Evolutionary conservation across 306 rosid genomes (phyloP), one percentile per base, ranked within the genome.

Genomic region (Chamaecrista fasciculata): DNA sequence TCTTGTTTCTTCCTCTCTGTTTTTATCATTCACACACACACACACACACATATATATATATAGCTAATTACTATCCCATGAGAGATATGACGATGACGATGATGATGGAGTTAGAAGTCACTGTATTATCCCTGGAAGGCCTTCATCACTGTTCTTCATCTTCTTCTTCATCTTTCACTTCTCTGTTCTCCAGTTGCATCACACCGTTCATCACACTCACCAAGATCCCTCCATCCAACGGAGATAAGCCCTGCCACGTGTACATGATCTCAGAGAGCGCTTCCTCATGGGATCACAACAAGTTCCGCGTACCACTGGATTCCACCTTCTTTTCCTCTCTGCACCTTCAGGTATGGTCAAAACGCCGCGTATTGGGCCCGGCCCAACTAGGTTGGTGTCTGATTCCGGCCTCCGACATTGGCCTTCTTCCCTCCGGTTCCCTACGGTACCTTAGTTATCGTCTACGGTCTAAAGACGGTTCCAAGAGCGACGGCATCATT

Each of bases 31-130:
- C n/a, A n/a, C n/a, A n/a, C n/a, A n/a, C n/a, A n/a, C n/a, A n/a
- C n/a, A n/a, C n/a, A n/a, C n/a, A n/a, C n/a, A n/a, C n/a, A n/a
- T n/a, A n/a, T n/a, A 28, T 28, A 1, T 34, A 34, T 4, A 9
- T 34, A 34, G 4, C 40, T 34, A 39, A 1, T 39, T 39, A 8
- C 44, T 8, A 39, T 8, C 12, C 14, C 44, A 39, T 8, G 1
- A 39, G 3, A 55, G 61, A 55, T 3, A 55, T 55, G 61, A 26
- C 10, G 16, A 5, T 79, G n/a, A n/a, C n/a, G n/a, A n/a, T n/a
- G n/a, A n/a, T n/a, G n/a, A n/a, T n/a, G n/a, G n/a, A n/a, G 39
- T 36, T 82, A 78, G 91, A 88, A 33, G 82, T 88, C 73, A 81
- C 80, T 0, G 66, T 85, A 5, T 5, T 81, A 18, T 88, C 91